These are phyloP conservation scores for Sophora flavescens DNA, from an alignment of 306 rosid genomes.

Conservation along the genomic window DNA sequence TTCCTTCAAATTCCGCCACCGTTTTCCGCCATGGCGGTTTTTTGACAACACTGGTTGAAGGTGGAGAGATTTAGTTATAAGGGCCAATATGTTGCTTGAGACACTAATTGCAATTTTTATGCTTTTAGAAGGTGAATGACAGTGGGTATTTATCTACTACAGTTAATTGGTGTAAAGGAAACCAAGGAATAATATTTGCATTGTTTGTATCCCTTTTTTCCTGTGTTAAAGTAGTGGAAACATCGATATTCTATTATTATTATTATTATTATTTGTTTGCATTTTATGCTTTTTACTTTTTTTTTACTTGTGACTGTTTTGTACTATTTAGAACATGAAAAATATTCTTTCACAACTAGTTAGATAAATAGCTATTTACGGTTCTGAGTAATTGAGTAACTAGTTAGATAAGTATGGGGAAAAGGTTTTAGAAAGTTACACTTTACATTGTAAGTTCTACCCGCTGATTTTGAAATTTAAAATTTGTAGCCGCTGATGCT, in stretches of 20 bases:
- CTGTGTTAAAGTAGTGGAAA: background rate
- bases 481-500: conserved; percentile 92
- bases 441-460: conserved; percentile 19
- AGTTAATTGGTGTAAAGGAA: conserved; percentile 36
- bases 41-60: too few species aligned
- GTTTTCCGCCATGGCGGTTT: too few species aligned
- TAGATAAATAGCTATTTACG: conserved; percentile 21
- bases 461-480: conserved; percentile 47
- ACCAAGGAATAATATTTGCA: conserved; percentile 16
- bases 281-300: conserved; percentile 11
- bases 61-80: conserved; percentile 10
- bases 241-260: conserved; percentile 19
- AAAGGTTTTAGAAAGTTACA: conserved; percentile 22
- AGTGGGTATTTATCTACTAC: conserved; percentile 24
- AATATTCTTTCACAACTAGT: conserved; percentile 33
- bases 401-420: conserved; percentile 18
- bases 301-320: background rate
- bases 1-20: too few species aligned
- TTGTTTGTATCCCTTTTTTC: conserved; percentile 14
- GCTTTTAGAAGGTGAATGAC: conserved; percentile 34
- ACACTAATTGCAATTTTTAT: conserved; percentile 25
- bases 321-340: conserved; percentile 8
- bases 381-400: conserved; percentile 17
- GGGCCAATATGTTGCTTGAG: background rate
- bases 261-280: conserved; percentile 9